Evolutionary conservation across 1,284 basidiomycete species (phyloP).

Genomic region (Boletus albobrunnescens): DNA sequence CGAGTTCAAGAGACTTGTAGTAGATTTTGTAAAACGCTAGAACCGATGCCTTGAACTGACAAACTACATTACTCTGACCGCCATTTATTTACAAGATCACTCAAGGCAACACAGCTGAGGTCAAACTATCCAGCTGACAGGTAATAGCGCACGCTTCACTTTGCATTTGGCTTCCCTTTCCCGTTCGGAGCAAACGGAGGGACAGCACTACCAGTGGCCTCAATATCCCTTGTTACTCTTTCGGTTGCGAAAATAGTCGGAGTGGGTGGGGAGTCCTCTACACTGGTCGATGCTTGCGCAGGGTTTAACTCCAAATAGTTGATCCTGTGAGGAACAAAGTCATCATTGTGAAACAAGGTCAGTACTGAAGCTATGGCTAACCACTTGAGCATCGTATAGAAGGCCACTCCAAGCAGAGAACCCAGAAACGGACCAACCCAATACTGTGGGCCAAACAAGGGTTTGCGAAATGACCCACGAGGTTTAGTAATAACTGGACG

Average conservation of each 20-base stretch:
- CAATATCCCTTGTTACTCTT: constrained; percentile 4
- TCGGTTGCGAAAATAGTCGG: constrained; percentile 15
- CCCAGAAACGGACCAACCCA: constrained; percentile 65
- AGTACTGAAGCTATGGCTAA: constrained; percentile 30
- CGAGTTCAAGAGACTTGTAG: constrained; percentile 44
- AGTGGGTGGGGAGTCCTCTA: constrained; percentile 24
- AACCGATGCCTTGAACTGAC: background rate
- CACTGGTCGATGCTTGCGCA: constrained; percentile 29
- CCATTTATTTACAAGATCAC: background rate
- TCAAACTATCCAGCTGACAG: background rate
- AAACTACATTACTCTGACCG: background rate
- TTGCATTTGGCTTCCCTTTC: background rate
- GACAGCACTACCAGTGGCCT: background rate
- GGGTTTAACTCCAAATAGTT: constrained; percentile 32
- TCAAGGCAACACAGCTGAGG: background rate
- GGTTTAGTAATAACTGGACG: constrained; percentile 17
- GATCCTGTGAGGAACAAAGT: constrained; percentile 16
- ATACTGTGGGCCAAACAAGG: constrained; percentile 35
- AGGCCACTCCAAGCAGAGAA: constrained; percentile 50
- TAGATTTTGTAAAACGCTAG: constrained; percentile 37
- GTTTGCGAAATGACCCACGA: constrained; percentile 1
- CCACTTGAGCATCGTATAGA: constrained; percentile 60
- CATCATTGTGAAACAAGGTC: background rate
- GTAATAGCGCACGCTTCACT: background rate
- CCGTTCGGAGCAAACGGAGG: background rate